Percentiles rank a stretch among this genome's conserved stretches.
phyloP scores from a whole-genome alignment of 129 eudicot species.

The Ambrosia artemisiifolia region DNA sequence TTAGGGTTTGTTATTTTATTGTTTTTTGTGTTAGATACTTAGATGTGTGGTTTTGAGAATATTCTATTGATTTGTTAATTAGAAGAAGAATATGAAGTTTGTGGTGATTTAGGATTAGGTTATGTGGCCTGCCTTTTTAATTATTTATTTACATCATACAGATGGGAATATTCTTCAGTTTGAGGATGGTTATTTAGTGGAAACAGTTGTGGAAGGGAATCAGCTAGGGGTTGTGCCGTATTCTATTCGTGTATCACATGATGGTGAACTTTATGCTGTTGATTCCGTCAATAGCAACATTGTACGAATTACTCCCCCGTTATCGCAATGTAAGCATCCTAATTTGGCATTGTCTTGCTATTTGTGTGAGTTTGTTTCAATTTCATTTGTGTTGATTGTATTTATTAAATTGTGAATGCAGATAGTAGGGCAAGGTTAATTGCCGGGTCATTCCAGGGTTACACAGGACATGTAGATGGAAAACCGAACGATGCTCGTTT shows the following conservation, averaged over 20 bases:
- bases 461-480: slow-evolving; percentile 97
- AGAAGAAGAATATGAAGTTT: background rate
- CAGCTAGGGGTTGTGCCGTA: slow-evolving; percentile 87
- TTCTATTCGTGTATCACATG: slow-evolving; percentile 71
- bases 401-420: slow-evolving; percentile 24
- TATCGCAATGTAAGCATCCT: slow-evolving; percentile 72
- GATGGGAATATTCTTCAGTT: slow-evolving; percentile 85
- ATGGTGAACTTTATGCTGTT: slow-evolving; percentile 90
- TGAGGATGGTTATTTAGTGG: slow-evolving; percentile 90
- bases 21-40: background rate
- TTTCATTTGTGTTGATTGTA: too few species aligned
- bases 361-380: background rate
- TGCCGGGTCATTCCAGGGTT: slow-evolving; percentile 97
- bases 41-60: background rate
- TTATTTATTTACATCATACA: slow-evolving; percentile 23
- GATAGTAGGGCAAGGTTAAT: slow-evolving; percentile 94
- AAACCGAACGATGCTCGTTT: slow-evolving; percentile 96
- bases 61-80: slow-evolving; percentile 9
- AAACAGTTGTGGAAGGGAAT: slow-evolving; percentile 91
- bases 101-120: background rate
- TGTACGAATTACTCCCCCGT: slow-evolving; percentile 82
- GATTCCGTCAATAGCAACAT: slow-evolving; percentile 90
- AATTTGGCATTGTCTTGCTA: background rate
- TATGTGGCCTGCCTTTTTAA: slow-evolving; percentile 1
- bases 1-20: background rate